phyloP scores from a whole-genome alignment of 1,139 yeast genomes.

The Barnettozyma hawaiiensis region DNA sequence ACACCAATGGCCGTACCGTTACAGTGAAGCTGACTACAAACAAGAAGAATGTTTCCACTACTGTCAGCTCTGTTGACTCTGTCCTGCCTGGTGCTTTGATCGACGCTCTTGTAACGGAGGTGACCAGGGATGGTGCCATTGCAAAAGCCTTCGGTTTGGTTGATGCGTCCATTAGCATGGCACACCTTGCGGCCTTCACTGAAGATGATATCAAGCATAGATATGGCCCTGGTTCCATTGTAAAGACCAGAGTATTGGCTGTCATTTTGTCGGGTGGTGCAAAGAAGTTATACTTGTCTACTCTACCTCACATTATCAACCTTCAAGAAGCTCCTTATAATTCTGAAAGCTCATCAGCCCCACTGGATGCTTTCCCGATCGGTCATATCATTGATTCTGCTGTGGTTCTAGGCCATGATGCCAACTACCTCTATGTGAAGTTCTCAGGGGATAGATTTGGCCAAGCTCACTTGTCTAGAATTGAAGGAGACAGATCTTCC shows the following conservation, averaged over 20 bases:
- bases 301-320: slow-evolving; percentile 49
- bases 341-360: slow-evolving; percentile 29
- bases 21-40: slow-evolving; percentile 43
- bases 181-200: slow-evolving; percentile 53
- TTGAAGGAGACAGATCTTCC: slow-evolving; percentile 46
- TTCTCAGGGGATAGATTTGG: slow-evolving; percentile 56
- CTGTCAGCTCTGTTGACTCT: slow-evolving; percentile 69
- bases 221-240: slow-evolving; percentile 57
- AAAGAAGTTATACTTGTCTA: slow-evolving; percentile 58
- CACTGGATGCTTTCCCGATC: slow-evolving; percentile 66
- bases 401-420: slow-evolving; percentile 53
- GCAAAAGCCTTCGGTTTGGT: slow-evolving; percentile 69
- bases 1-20: slow-evolving; percentile 53
- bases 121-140: slow-evolving; percentile 53
- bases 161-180: slow-evolving; percentile 62
- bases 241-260: slow-evolving; percentile 69
- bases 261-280: slow-evolving; percentile 51
- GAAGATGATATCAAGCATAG: slow-evolving; percentile 51
- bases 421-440: slow-evolving; percentile 49
- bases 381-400: slow-evolving; percentile 70
- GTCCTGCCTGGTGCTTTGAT: slow-evolving; percentile 81
- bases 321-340: slow-evolving; percentile 23
- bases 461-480: slow-evolving; percentile 67
- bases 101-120: slow-evolving; percentile 63
- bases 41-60: slow-evolving; percentile 41